Evolutionary conservation across 2,329 filamentous ascomycete species (phyloP), one percentile per base, ranked within the genome.

Genomic region (Colletotrichum tanaceti): DNA sequence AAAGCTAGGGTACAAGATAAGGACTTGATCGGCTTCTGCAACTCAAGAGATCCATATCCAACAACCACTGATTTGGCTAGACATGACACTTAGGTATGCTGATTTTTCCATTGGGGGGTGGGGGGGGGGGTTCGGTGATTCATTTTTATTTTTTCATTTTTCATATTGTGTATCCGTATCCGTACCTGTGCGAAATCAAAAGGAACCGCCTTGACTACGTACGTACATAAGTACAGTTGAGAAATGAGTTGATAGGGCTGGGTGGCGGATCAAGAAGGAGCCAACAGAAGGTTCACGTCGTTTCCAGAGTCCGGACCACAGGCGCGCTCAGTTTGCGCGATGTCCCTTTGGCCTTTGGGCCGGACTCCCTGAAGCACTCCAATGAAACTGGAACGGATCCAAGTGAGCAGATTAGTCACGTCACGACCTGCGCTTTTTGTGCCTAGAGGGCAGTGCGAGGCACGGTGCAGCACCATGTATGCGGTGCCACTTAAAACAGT

Each of bases 321-420:
- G 52, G 62, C 66, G 55, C 63, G 50, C 46, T 53, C 44, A 57
- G 61, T 61, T 65, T 65, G 43, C 28, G 55, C 50, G 49, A 32
- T 10, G 28, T 32, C 28, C 28, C 28, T 32, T 32, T 7, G 28
- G 28, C 28, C 28, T 32, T 32, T 32, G 7, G 13, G 16, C 46
- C 22, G 22, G 22, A 16, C 49, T 28, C 53, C 43, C 55, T 60
- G 20, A 53, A 49, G 28, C 55, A 65, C 49, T 20, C 10, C 22
- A 69, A 65, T 69, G 66, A 69, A 69, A 69, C 66, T 50, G 43
- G 62, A 38, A 61, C 55, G 50, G 66, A 66, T 62, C 62, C 43
- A n/a, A 57, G 11, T 61, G 66, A 69, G 66, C 66, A 66, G 50
- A 61, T 69, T 69, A 69, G 62, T 55, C 66, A 69, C 66, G 62